Evolutionary conservation across 2,329 filamentous ascomycete genomes (phyloP), one percentile per base, ranked within the genome.

Genomic region (Pseudohalonectria lignicola): DNA sequence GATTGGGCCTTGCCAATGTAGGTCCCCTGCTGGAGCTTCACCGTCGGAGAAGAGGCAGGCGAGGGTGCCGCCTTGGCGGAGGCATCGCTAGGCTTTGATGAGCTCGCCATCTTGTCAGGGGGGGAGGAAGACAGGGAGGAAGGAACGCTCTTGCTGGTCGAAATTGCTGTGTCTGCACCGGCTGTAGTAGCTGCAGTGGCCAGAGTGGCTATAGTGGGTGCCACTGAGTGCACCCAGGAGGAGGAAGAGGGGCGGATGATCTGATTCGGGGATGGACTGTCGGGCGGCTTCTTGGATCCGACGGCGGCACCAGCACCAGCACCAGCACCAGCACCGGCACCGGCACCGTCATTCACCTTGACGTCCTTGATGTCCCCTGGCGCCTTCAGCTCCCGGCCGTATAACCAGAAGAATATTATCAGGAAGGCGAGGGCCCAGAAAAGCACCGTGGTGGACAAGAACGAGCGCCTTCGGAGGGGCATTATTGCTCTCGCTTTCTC

Each of bases 1-100:
- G 29, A 20, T 20, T 19, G 36, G 8, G 19, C 20, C 29, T 13
- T 31, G 40, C 64, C 64, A 2, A 59, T 40, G 44, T 65, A 67
- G 2, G 48, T 57, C 31, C 64, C 64, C 45, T 67, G 64, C 10
- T 33, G 45, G 33, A 67, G 50, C 15, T 42, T 42, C 26, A 62
- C 47, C 12, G 29, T 44, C 13, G 40, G 51, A 31, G 35, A 39
- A 13, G 29, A 25, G 12, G 31, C 29, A 9, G 29, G n/a, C 18
- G 34, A 4, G 7, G 25, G 10, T 18, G 34, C 15, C 28, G 21
- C 15, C 20, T 20, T 36, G 33, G 23, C 32, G 9, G n/a, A n/a
- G n/a, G n/a, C n/a, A n/a, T n/a, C n/a, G n/a, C 28, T 15, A 30
- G 7, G 28, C 9, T n/a, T n/a, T 5, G 13, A 30, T 12, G 11